A percentile compares a stretch with the other conserved stretches of the same genome.
These are phyloP conservation scores for Phytophthora foliorum DNA, from an alignment of 352 stramenopile species.

Conservation along the genomic window DNA sequence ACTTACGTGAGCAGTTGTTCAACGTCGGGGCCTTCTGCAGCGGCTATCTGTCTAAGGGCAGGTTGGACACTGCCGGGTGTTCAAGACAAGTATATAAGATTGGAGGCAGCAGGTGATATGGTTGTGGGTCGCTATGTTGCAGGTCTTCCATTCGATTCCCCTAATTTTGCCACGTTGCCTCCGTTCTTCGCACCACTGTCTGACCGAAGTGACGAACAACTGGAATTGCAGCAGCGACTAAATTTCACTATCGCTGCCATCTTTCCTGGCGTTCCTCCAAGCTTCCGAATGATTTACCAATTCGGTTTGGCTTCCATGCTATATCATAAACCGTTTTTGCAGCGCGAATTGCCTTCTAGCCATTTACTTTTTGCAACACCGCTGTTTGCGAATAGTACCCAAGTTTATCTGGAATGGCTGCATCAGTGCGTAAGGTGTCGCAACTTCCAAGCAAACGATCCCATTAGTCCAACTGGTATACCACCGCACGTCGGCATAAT, in stretches of 20 bases:
- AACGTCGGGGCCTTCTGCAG: slow-evolving; percentile 23
- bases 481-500: background rate
- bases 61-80: slow-evolving; percentile 34
- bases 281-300: background rate
- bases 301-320: background rate
- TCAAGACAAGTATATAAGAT: slow-evolving; percentile 37
- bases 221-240: background rate
- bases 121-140: slow-evolving; percentile 27
- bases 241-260: background rate
- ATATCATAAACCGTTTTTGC: slow-evolving; percentile 1
- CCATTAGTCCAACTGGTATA: background rate
- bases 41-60: slow-evolving; percentile 32
- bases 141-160: slow-evolving; percentile 21
- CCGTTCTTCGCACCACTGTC: slow-evolving; percentile 27
- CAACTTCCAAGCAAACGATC: background rate
- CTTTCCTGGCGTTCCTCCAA: slow-evolving; percentile 1
- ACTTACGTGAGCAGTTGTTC: slow-evolving; percentile 33
- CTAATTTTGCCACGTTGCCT: slow-evolving; percentile 24
- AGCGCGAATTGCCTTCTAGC: no score
- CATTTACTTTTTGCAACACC: slow-evolving; percentile 6
- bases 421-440: background rate
- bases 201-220: background rate
- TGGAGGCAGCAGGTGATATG: slow-evolving; percentile 35
- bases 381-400: background rate
- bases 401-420: background rate